A percentile compares a stretch with the other conserved stretches of the same genome.
These are phyloP conservation scores for Helotiales sp. DNA, from an alignment of 2,329 filamentous ascomycete species.

Conservation along the genomic window DNA sequence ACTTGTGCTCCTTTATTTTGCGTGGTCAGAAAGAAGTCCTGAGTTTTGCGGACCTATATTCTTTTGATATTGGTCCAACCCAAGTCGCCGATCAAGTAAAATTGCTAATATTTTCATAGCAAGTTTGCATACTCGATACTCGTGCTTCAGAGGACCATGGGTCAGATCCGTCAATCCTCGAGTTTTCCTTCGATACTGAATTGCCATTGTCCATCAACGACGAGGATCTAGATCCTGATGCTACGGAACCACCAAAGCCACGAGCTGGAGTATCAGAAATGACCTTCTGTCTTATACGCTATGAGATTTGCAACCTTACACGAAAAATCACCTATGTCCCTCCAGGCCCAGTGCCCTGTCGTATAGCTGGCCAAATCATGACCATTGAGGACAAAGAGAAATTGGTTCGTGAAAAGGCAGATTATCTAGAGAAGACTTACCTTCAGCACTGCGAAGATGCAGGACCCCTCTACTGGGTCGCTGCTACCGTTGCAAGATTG, in stretches of 20 bases:
- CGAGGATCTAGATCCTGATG: constrained; percentile 43
- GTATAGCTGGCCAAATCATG: constrained; percentile 2
- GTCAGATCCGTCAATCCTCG: constrained; percentile 58
- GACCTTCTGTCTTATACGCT: constrained; percentile 40
- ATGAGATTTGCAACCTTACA: constrained; percentile 33
- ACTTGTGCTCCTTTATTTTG: not conserved
- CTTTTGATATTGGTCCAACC: not conserved
- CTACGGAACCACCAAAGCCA: constrained; percentile 23
- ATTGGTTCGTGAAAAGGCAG: constrained; percentile 33
- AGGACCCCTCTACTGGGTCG: constrained; percentile 51
- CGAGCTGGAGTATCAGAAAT: constrained; percentile 39
- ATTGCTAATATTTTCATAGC: constrained; percentile 31
- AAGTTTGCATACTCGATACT: constrained; percentile 58
- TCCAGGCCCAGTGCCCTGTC: constrained; percentile 19
- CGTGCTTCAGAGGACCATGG: constrained; percentile 64
- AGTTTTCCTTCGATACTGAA: constrained; percentile 59
- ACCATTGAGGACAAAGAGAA: constrained; percentile 34
- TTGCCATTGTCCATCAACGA: constrained; percentile 51
- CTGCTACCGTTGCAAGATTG: constrained; percentile 42
- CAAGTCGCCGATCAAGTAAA: not conserved
- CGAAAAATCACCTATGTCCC: constrained; percentile 28
- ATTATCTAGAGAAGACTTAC: constrained; percentile 34
- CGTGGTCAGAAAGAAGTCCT: not conserved
- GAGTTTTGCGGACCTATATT: not conserved
- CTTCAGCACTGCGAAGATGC: constrained; percentile 38